phyloP scores from a whole-genome alignment of 75 land plant species.

The Picea glauca region DNA sequence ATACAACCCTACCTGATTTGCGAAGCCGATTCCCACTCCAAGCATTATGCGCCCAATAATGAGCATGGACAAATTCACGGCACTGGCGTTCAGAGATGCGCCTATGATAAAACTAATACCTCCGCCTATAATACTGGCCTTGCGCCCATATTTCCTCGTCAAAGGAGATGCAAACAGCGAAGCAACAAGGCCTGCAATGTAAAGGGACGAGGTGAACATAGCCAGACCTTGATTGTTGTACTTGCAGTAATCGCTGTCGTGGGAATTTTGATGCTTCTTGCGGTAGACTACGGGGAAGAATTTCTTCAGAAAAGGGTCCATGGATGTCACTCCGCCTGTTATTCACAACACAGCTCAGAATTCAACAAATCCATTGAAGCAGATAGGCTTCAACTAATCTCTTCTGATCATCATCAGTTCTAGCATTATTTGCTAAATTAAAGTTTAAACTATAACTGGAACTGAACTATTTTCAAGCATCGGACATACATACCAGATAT shows the following conservation, averaged over 20 bases:
- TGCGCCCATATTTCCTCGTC: slow-evolving; percentile 57
- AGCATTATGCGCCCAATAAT: slow-evolving; percentile 81
- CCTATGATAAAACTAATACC: slow-evolving; percentile 70
- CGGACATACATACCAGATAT: slow-evolving; percentile 46
- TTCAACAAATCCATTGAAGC: too few relatives aligned
- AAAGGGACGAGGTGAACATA: slow-evolving; percentile 84
- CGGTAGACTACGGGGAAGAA: slow-evolving; percentile 73
- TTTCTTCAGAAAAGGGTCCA: slow-evolving; percentile 75
- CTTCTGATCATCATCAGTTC: too few relatives aligned
- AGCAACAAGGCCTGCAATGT: slow-evolving; percentile 75
- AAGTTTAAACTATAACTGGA: too few relatives aligned
- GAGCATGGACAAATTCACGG: slow-evolving; percentile 67
- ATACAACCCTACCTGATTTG: slow-evolving; percentile 62
- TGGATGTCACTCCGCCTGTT: slow-evolving; percentile 86
- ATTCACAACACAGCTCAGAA: neutral
- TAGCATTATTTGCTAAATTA: too few relatives aligned
- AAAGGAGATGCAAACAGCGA: slow-evolving; percentile 64
- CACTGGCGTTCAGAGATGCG: slow-evolving; percentile 62
- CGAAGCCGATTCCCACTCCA: slow-evolving; percentile 87
- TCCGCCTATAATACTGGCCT: slow-evolving; percentile 57
- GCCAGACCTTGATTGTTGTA: slow-evolving; percentile 80
- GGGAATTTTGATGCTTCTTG: slow-evolving; percentile 33
- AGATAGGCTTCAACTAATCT: too few relatives aligned
- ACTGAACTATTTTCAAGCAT: too few relatives aligned
- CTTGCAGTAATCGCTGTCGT: slow-evolving; percentile 77